phyloP scores from a whole-genome alignment of 495 filamentous ascomycete genomes.

The Aspergillus coremiiformis region DNA sequence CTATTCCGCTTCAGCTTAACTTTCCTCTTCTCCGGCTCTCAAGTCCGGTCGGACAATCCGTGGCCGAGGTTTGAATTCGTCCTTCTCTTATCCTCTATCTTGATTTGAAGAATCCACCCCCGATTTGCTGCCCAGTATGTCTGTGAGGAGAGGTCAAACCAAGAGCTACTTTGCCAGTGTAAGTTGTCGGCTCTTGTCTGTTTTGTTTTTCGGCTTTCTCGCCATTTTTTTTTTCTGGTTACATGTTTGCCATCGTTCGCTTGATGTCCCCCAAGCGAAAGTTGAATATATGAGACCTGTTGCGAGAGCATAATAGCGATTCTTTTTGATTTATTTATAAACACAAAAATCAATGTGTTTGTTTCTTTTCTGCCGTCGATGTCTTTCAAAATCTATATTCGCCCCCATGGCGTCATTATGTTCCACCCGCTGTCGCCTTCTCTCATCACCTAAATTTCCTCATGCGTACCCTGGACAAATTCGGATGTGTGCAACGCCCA shows the following conservation, averaged over 20 bases:
- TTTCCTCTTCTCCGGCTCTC: background rate
- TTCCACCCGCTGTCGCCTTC: background rate
- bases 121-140: conserved; percentile 11
- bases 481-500: background rate
- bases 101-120: background rate
- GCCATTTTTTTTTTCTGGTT: background rate
- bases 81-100: background rate
- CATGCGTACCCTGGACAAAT: background rate
- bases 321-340: background rate
- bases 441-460: background rate
- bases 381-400: background rate
- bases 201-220: background rate
- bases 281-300: background rate
- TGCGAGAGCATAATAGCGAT: background rate
- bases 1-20: background rate
- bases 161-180: conserved; percentile 31
- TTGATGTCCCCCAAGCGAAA: background rate
- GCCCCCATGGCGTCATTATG: background rate
- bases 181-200: conserved; percentile 9
- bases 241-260: background rate
- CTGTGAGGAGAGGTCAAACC: conserved; percentile 16
- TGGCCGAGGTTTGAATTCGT: conserved; percentile 6
- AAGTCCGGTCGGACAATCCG: conserved; percentile 1
- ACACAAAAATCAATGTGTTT: background rate
- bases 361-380: background rate